Conservation (phyloP, 805 yeast genomes). For the Candida sanyiensis region DNA sequence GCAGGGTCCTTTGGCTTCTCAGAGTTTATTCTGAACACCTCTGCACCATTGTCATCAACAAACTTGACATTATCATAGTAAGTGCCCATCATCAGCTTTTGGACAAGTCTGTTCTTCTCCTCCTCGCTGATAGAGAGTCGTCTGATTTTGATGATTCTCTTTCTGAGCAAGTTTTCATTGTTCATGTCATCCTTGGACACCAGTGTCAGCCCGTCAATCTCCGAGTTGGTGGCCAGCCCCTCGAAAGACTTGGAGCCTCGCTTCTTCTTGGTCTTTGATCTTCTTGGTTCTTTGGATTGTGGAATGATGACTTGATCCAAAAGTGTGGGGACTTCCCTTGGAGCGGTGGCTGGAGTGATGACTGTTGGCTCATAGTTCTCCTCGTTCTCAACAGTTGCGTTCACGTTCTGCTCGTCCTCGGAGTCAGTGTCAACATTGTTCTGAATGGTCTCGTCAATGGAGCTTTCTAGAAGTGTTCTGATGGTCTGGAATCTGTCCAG, state of each 20-base stretch:
- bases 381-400: constrained; percentile 17
- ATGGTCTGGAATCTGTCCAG: constrained; percentile 43
- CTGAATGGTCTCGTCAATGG: constrained; percentile 28
- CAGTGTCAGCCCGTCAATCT: constrained; percentile 16
- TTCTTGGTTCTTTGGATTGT: constrained; percentile 30
- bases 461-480: constrained; percentile 26
- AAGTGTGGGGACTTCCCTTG: constrained; percentile 39
- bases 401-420: constrained; percentile 36
- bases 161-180: constrained; percentile 34
- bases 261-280: constrained; percentile 11
- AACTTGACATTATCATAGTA: constrained; percentile 44
- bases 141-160: constrained; percentile 39
- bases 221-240: constrained; percentile 11
- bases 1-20: constrained; percentile 4
- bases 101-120: constrained; percentile 37
- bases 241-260: neutral
- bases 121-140: constrained; percentile 19
- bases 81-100: constrained; percentile 64
- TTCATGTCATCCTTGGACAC: constrained; percentile 18
- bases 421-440: constrained; percentile 25
- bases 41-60: constrained; percentile 24
- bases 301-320: constrained; percentile 50
- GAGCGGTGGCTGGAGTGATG: constrained; percentile 42
- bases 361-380: constrained; percentile 50
- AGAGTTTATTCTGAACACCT: constrained; percentile 24